Evolutionary conservation across 1,284 basidiomycete genomes (phyloP), one percentile per base, ranked within the genome.

Genomic region (Blastosporella zonata): DNA sequence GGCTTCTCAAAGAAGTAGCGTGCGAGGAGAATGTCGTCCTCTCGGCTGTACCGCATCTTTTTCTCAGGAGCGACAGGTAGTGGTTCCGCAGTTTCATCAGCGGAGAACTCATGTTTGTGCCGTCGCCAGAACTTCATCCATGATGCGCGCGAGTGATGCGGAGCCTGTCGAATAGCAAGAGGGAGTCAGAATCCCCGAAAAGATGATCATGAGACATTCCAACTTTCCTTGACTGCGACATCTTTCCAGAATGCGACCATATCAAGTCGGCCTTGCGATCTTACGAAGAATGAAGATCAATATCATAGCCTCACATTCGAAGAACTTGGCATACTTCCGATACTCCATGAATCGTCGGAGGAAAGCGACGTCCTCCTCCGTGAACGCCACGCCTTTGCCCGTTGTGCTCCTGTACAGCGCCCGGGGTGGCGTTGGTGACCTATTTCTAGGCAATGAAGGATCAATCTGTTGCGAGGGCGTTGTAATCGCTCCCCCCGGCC

Each of bases 81-180:
- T 2, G 84, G 84, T 10, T 81, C 82, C 53, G 87, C 83, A 1
- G 66, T 72, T 10, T 81, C 79, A 6, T 71, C 70, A 52, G 78
- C 78, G 40, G 84, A 74, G 17, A 90, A 68, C 57, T 91, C 89
- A 58, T 91, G 88, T 56, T 87, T 88, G 62, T 91, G 88, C 50
- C 88, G 73, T 12, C 88, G 76, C 77, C 87, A 91, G 66, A 83
- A 91, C 65, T 91, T 91, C 87, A 91, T 89, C 88, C 88, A 91
- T 2, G 88, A 90, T 42, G 89, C 88, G 21, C 87, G 81, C 20
- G 89, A 90, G 59, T 91, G 88, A 64, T 91, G 88, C 1, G 89
- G 88, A 0, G 87, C 88, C 84, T 88, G 55, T 12, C 34, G 43
- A 23, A 31, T 27, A 20, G 35, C 13, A 21, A 28, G 12, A 5